Evolutionary conservation across 2,329 filamentous ascomycete species (phyloP), one percentile per base, ranked within the genome.

Genomic region (Diplodia mutila): DNA sequence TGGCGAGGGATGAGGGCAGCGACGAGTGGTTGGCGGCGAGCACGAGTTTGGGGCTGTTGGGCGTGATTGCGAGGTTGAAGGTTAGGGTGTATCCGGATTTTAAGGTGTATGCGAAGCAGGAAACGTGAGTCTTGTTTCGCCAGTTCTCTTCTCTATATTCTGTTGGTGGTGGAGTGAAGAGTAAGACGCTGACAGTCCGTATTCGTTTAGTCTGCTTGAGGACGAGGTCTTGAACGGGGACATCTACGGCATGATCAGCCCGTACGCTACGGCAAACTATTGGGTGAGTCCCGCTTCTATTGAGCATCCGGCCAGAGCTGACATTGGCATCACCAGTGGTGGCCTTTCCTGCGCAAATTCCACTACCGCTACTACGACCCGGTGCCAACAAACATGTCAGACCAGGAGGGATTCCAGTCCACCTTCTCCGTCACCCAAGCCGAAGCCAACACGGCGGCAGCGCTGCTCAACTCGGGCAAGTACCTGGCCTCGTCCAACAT

Each of bases 11-110:
- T 67, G 78, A 83, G 25, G 74, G 71, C 9, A 76, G 80, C 39
- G 84, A 85, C 29, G 80, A 84, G 51, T 85, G 84, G 83, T 76
- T 84, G 52, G 83, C 83, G 42, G 84, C 83, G 1, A 85, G 82
- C 4, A 85, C 84, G 0, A 85, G 82, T 1, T 71, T 85, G 21
- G 83, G 84, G 1, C 71, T 85, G 32, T 68, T 85, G 53, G 83
- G 83, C 6, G 76, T 85, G 37, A 84, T 85, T 70, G 81, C 76
- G 27, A 76, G 82, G 65, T 77, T 85, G 69, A 84, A 82, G 74
- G 80, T 85, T 72, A 81, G 78, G 73, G 79, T 85, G 42, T 84
- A 84, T 66, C 81, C 82, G 0, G 84, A 85, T 70, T 83, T 80
- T 69, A 85, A 85, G 73, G 80, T 85, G 4, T 85, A 80, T 70